These are phyloP conservation scores for Suhomyces choctaworum DNA, from an alignment of 1,139 yeast genomes.

Conservation along the genomic window DNA sequence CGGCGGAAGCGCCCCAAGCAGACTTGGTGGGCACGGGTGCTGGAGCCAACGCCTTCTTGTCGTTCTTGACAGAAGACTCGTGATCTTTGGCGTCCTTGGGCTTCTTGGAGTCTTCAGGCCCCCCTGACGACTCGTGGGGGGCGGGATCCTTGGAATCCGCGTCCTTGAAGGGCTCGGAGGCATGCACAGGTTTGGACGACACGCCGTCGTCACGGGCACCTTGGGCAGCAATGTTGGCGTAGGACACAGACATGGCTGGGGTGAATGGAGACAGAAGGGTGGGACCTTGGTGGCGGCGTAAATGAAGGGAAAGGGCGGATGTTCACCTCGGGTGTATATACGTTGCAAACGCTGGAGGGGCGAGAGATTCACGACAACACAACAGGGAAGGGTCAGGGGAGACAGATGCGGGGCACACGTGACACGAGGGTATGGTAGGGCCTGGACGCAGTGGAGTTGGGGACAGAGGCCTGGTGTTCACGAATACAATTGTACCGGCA, in stretches of 20 bases:
- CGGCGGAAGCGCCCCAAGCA: constrained; percentile 60
- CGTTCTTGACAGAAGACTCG: constrained; percentile 21
- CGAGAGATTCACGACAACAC: no score
- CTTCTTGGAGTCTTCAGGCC: constrained; percentile 1
- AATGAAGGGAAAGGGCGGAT: background rate
- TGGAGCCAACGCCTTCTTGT: constrained; percentile 57
- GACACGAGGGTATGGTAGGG: no score
- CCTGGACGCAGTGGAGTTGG: no score
- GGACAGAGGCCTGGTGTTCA: no score
- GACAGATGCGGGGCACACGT: no score
- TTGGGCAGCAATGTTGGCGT: constrained; percentile 46
- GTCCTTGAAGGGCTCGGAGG: constrained; percentile 3
- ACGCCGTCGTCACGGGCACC: constrained; percentile 16
- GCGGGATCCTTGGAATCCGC: constrained; percentile 6
- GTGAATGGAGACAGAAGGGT: background rate
- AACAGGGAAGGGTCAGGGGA: no score
- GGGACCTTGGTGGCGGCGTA: no score
- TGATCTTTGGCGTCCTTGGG: constrained; percentile 12
- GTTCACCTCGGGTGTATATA: background rate
- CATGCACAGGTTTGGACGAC: constrained; percentile 10
- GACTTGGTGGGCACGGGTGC: constrained; percentile 75
- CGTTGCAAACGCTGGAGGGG: no score
- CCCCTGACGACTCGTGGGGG: no score
- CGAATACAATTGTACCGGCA: background rate
- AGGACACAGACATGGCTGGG: constrained; percentile 24